Base-by-base conservation (phyloP, 163 green algal genomes). In the Scenedesmus sp. region DNA sequence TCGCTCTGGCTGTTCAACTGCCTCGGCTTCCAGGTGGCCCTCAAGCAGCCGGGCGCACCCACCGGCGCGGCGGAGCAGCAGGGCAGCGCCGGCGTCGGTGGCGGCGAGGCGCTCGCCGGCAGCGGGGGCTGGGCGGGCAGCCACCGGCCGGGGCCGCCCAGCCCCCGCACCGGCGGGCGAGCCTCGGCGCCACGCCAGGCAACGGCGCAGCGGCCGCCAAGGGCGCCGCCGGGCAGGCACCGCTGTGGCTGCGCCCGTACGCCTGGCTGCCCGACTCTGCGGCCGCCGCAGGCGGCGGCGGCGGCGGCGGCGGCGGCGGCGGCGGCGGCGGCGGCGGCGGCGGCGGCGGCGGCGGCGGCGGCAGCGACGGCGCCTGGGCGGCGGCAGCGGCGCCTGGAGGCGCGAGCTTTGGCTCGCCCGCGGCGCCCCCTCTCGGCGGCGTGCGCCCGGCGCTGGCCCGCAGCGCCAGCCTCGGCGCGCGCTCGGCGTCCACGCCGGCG, bases 1-100 rank as follows among this genome's bases (percentile, higher is more conserved):
- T 77, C 81, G 0, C 72, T 96, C 22, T 97, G 93, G 93, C 80
- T 97, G 51, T 96, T 93, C 88, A 97, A 97, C 85, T 94, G 86
- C 84, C 88, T 87, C 2, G 91, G 90, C 1, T 58, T 94, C 50
- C 90, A 91, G 0, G 64, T 97, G 22, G 84, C 87, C 17, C 69
- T 97, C 51, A 77, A 83, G 5, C 67, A 74, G 22, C 56, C 74
- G 29, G 62, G 44, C n/a, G n/a, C 36, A 34, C 6, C 4, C 33
- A 53, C 24, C 11, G 11, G n/a, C 20, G 10, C 4, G 39, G 39
- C 58, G 10, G 39, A 58, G 26, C 45, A 44, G 4, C 6, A 57
- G n/a, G n/a, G 24, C 1, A n/a, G n/a, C n/a, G n/a, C n/a, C n/a
- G n/a, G n/a, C n/a, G n/a, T n/a, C n/a, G n/a, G n/a, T n/a, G n/a